Percentiles rank a stretch among this genome's conserved stretches.
Evolutionary conservation across 129 eudicot species (phyloP).

Genomic region (Apium graveolens): DNA sequence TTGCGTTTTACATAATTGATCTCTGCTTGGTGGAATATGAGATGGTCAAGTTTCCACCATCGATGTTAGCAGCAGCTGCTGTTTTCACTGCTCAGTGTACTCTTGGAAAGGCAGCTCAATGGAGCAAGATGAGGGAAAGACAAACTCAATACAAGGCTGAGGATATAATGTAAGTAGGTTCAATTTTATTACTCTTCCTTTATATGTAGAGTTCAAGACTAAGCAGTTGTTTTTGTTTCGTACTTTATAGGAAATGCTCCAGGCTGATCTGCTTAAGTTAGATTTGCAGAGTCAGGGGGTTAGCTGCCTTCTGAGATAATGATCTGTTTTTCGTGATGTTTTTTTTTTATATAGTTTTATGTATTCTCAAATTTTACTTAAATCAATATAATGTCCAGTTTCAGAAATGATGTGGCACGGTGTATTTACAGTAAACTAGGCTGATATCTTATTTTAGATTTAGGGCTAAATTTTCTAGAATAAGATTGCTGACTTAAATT

Average conservation of each 20-base stretch:
- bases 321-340: too few relatives aligned
- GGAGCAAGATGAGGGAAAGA: slow-evolving; percentile 72
- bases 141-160: slow-evolving; percentile 57
- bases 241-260: slow-evolving; percentile 63
- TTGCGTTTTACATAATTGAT: slow-evolving; percentile 62
- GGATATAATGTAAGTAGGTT: slow-evolving; percentile 48
- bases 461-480: too few relatives aligned
- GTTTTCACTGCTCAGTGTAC: slow-evolving; percentile 75
- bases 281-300: too few relatives aligned
- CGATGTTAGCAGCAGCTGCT: slow-evolving; percentile 77
- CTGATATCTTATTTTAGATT: too few relatives aligned
- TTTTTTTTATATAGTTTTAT: too few relatives aligned
- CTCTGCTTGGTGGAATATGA: slow-evolving; percentile 80
- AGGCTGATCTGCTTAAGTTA: too few relatives aligned
- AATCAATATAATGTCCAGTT: too few relatives aligned
- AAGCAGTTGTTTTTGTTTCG: not conserved
- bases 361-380: too few relatives aligned
- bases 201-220: not conserved
- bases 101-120: slow-evolving; percentile 50
- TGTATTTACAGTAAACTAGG: too few relatives aligned
- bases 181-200: not conserved
- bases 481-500: too few relatives aligned
- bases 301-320: too few relatives aligned
- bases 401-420: too few relatives aligned
- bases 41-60: slow-evolving; percentile 74